Percentiles rank a stretch among this genome's conserved stretches.
phyloP scores from a whole-genome alignment of 495 filamentous ascomycete species.

The Penicillium fimorum region DNA sequence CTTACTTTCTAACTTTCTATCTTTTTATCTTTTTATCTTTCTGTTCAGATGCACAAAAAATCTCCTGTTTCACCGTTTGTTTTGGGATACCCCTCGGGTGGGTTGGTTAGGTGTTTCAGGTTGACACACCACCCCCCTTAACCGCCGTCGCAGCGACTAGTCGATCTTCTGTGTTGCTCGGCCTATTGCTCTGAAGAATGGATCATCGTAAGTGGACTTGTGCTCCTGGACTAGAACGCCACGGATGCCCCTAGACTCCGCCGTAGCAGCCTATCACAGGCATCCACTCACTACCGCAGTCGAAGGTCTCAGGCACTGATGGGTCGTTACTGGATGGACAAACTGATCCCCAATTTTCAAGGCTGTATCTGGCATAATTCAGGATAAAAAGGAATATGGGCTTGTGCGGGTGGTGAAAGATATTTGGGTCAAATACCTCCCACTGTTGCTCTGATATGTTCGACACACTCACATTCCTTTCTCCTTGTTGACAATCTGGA shows the following conservation, averaged over 20 bases:
- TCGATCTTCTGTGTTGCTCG: neutral
- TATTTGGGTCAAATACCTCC: slow-evolving; percentile 18
- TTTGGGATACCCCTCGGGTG: neutral
- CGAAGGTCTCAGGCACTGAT: neutral
- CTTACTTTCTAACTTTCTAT: neutral
- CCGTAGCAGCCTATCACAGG: slow-evolving; percentile 2
- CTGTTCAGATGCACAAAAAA: neutral
- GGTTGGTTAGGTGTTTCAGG: slow-evolving; percentile 2
- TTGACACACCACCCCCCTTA: slow-evolving; percentile 4
- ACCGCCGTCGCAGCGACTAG: slow-evolving; percentile 8
- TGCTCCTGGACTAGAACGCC: slow-evolving; percentile 7
- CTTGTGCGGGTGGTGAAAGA: neutral
- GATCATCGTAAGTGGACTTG: slow-evolving; percentile 8
- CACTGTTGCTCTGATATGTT: slow-evolving; percentile 14
- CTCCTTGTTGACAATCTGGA: slow-evolving; percentile 25
- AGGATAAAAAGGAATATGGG: neutral
- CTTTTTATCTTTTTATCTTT: neutral
- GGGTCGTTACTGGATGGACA: slow-evolving; percentile 3
- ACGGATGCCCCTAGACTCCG: neutral
- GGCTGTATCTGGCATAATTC: neutral
- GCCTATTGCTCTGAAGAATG: slow-evolving; percentile 7
- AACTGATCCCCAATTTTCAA: slow-evolving; percentile 4
- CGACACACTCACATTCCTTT: slow-evolving; percentile 28
- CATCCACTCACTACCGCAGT: neutral
- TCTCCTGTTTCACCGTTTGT: slow-evolving; percentile 11